Conservation (phyloP, 805 yeast genomes). For the Torulaspora gathmanii region DNA sequence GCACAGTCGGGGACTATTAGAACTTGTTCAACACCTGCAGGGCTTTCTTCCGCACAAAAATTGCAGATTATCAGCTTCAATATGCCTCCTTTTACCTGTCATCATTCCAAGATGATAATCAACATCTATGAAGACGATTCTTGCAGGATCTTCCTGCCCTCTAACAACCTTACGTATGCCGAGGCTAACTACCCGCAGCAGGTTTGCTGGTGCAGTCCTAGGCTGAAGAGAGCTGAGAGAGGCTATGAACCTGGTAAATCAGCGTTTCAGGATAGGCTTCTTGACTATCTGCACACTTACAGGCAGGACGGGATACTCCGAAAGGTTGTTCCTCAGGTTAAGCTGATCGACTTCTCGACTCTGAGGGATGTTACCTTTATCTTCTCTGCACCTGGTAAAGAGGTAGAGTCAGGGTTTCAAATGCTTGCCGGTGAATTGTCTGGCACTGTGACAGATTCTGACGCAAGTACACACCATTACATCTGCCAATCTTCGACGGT, state of each 20-base stretch:
- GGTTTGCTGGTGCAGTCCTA: conserved; percentile 61
- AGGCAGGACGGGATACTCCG: conserved; percentile 26
- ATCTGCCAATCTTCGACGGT: conserved; percentile 37
- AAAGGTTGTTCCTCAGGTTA: conserved; percentile 32
- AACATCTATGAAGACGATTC: conserved; percentile 47
- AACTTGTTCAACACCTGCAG: conserved; percentile 16
- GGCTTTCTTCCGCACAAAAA: conserved; percentile 10
- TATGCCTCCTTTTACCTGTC: conserved; percentile 44
- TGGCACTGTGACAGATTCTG: background rate
- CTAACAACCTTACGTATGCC: conserved; percentile 51
- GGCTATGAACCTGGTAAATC: conserved; percentile 1
- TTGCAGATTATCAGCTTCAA: conserved; percentile 29
- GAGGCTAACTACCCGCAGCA: conserved; percentile 60
- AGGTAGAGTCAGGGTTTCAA: conserved; percentile 29
- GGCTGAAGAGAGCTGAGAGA: conserved; percentile 19
- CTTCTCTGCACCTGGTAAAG: conserved; percentile 50
- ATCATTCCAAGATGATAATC: conserved; percentile 66
- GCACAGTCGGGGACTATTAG: conserved; percentile 36
- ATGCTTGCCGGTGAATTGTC: conserved; percentile 23
- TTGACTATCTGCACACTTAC: conserved; percentile 45
- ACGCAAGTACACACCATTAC: conserved; percentile 17
- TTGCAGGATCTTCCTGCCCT: conserved; percentile 51
- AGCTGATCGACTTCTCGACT: conserved; percentile 41
- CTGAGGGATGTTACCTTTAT: conserved; percentile 48
- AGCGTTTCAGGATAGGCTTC: conserved; percentile 45